These are phyloP conservation scores for Aspergillus fumigatus DNA, from an alignment of 2,329 filamentous ascomycete genomes.

Conservation along the genomic window DNA sequence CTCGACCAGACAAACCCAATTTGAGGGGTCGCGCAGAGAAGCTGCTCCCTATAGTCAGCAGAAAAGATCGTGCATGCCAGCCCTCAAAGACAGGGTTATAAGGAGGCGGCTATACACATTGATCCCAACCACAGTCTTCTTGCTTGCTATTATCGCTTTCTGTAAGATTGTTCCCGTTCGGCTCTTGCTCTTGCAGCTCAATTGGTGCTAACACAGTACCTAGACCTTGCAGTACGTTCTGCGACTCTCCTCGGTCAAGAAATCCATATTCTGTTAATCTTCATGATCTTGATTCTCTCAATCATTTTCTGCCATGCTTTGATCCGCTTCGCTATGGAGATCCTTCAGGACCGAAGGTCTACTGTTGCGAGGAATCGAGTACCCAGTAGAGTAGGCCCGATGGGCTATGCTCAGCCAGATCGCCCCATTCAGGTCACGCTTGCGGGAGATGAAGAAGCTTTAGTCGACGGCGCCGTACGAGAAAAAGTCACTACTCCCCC, in stretches of 20 bases:
- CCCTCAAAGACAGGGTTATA: constrained; percentile 51
- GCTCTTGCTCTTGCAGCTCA: background rate
- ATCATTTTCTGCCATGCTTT: constrained; percentile 79
- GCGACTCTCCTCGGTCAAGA: constrained; percentile 62
- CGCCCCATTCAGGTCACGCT: constrained; percentile 74
- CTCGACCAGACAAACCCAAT: constrained; percentile 2
- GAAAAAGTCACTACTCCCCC: constrained; percentile 57
- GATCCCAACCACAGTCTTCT: constrained; percentile 61
- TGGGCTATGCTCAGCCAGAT: constrained; percentile 65
- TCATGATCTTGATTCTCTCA: constrained; percentile 68
- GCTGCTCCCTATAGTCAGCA: constrained; percentile 1
- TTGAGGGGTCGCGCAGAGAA: constrained; percentile 6
- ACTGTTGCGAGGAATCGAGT: constrained; percentile 33
- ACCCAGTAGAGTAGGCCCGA: constrained; percentile 50
- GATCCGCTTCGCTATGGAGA: constrained; percentile 66
- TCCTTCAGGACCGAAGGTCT: constrained; percentile 43
- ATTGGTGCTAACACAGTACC: constrained; percentile 6
- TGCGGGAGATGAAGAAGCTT: constrained; percentile 68
- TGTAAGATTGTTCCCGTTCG: constrained; percentile 51
- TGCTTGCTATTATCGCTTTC: constrained; percentile 55
- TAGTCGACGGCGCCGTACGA: constrained; percentile 44
- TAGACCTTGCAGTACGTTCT: constrained; percentile 70
- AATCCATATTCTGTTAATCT: constrained; percentile 74
- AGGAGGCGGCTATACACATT: constrained; percentile 56
- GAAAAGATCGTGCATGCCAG: constrained; percentile 29